Conservation (phyloP, 2,329 filamentous ascomycete genomes). For the Trichophyton verrucosum region DNA sequence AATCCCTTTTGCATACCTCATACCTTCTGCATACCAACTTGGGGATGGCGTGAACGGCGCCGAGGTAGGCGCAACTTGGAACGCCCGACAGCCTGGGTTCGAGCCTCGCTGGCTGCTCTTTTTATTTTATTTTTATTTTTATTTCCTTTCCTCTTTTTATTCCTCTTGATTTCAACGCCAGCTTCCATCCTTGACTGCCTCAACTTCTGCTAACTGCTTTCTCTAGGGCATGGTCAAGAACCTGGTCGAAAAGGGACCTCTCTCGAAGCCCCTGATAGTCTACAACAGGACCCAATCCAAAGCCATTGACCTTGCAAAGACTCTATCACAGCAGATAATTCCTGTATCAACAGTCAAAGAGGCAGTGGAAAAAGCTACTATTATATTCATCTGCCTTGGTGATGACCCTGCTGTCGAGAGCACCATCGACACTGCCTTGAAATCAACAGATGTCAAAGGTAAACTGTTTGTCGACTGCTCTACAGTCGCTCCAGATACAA, state of each 20-base stretch:
- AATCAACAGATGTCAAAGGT: conserved; percentile 42
- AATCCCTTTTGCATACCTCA: conserved; percentile 5
- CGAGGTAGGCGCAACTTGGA: background rate
- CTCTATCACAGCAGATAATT: conserved; percentile 48
- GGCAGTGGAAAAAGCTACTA: conserved; percentile 55
- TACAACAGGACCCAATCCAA: conserved; percentile 66
- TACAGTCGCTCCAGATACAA: conserved; percentile 74
- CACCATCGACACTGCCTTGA: conserved; percentile 47
- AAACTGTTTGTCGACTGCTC: conserved; percentile 83
- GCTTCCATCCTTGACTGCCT: background rate
- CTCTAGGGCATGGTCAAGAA: conserved; percentile 71
- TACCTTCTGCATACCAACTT: conserved; percentile 4
- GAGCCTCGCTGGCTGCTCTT: background rate
- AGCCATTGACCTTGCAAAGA: conserved; percentile 50
- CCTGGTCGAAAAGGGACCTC: conserved; percentile 61
- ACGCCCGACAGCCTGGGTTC: background rate
- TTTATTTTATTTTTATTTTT: background rate
- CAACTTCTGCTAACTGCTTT: background rate
- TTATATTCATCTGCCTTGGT: conserved; percentile 70
- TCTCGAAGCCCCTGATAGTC: conserved; percentile 59
- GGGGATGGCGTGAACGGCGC: background rate
- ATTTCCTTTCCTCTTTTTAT: background rate
- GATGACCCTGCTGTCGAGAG: conserved; percentile 62
- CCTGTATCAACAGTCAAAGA: conserved; percentile 53
- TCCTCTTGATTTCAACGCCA: background rate